Percentiles rank a stretch among this genome's conserved stretches.
These are phyloP conservation scores for Massarina eburnea DNA, from an alignment of 2,329 filamentous ascomycete genomes.

Conservation along the genomic window DNA sequence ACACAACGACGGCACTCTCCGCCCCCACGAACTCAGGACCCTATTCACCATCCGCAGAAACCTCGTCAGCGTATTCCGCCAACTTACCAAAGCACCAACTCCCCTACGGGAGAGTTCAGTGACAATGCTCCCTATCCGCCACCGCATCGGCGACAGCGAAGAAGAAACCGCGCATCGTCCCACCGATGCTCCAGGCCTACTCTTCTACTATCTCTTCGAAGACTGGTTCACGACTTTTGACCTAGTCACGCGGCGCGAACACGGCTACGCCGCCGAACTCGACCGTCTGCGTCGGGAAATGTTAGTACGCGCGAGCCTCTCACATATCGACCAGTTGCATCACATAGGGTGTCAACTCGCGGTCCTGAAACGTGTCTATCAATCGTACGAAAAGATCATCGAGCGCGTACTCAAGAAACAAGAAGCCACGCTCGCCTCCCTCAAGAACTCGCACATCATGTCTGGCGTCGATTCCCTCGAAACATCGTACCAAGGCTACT, in stretches of 20 bases:
- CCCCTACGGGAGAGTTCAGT: constrained; percentile 43
- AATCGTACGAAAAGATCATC: constrained; percentile 62
- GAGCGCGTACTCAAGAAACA: constrained; percentile 57
- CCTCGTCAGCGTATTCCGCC: constrained; percentile 61
- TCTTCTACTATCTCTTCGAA: constrained; percentile 70
- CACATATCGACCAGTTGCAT: constrained; percentile 57
- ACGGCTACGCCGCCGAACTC: constrained; percentile 52
- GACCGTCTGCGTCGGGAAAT: constrained; percentile 57
- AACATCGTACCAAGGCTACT: constrained; percentile 23
- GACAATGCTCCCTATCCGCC: constrained; percentile 48
- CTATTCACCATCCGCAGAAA: constrained; percentile 59
- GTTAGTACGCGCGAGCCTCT: constrained; percentile 52
- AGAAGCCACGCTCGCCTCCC: constrained; percentile 45
- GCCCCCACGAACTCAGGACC: constrained; percentile 48
- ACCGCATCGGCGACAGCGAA: constrained; percentile 47
- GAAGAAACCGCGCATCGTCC: constrained; percentile 50
- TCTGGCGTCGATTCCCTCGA: constrained; percentile 32
- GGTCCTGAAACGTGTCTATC: constrained; percentile 62
- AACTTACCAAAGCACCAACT: constrained; percentile 59
- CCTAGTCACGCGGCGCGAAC: constrained; percentile 54
- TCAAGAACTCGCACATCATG: constrained; percentile 48
- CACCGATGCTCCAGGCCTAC: constrained; percentile 59
- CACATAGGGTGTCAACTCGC: constrained; percentile 63
- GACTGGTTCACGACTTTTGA: constrained; percentile 64
- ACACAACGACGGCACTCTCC: constrained; percentile 38